Evolutionary conservation across 257 asterid species (phyloP).

Genomic region (Anisodus acutangulus): DNA sequence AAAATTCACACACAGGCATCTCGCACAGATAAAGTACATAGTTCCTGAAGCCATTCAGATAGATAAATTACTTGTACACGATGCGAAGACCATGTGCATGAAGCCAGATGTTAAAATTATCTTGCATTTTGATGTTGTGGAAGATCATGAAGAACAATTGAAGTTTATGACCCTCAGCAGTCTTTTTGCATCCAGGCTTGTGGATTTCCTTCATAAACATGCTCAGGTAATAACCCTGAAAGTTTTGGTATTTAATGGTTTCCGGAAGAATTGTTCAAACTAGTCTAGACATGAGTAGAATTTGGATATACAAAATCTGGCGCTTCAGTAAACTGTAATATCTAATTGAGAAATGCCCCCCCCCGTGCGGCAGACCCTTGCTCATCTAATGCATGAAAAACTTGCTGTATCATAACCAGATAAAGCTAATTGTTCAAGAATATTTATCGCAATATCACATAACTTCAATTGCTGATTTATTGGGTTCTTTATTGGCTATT

Average conservation of each 20-base stretch:
- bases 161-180: conserved; percentile 61
- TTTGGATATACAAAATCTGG: conserved; percentile 11
- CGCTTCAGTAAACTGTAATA: conserved; percentile 10
- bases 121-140: conserved; percentile 63
- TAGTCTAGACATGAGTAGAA: not conserved
- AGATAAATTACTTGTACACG: conserved; percentile 71
- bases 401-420: not conserved
- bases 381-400: not conserved
- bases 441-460: conserved; percentile 13
- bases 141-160: conserved; percentile 61
- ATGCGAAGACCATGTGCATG: conserved; percentile 72
- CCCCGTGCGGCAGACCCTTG: not conserved
- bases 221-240: conserved; percentile 60
- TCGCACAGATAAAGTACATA: conserved; percentile 75
- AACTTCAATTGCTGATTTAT: not conserved
- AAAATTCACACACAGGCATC: conserved; percentile 58
- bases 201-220: conserved; percentile 44
- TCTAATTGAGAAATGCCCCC: not conserved
- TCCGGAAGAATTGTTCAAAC: not conserved
- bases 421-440: conserved; percentile 16
- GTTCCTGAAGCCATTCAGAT: conserved; percentile 83
- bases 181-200: conserved; percentile 71
- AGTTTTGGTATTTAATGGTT: not conserved
- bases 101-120: conserved; percentile 60
- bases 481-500: not conserved